phyloP scores from a whole-genome alignment of 2,329 filamentous ascomycete species.

The Cercospora berteroae region DNA sequence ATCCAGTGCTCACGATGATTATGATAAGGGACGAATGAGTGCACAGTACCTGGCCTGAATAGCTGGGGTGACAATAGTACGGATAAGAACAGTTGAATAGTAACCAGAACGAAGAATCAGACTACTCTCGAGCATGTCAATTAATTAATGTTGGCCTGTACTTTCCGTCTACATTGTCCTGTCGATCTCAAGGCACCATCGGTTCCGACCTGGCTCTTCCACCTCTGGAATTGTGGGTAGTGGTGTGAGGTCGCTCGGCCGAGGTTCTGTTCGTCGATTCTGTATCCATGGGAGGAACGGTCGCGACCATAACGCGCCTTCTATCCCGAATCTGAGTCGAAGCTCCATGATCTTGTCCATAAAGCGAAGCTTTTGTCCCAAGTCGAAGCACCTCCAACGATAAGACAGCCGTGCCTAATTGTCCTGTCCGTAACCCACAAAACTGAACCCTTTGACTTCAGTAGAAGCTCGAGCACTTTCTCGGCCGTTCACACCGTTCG shows the following conservation, averaged over 20 bases:
- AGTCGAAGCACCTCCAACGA: background rate
- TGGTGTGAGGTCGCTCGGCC: background rate
- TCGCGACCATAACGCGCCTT: background rate
- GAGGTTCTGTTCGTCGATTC: background rate
- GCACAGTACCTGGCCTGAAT: background rate
- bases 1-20: background rate
- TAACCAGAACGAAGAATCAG: background rate
- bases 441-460: slow-evolving; percentile 5
- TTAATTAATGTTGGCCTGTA: background rate
- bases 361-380: background rate
- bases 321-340: background rate
- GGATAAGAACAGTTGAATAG: background rate
- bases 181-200: background rate
- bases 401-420: background rate
- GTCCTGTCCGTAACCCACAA: background rate
- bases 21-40: background rate
- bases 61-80: background rate
- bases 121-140: background rate
- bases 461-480: background rate
- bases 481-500: slow-evolving; percentile 8
- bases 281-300: background rate
- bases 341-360: background rate
- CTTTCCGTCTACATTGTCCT: background rate
- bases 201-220: background rate
- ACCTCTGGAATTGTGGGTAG: background rate